Evolutionary conservation across 1,284 basidiomycete species (phyloP).

Genomic region (Rhodotorula sp.): DNA sequence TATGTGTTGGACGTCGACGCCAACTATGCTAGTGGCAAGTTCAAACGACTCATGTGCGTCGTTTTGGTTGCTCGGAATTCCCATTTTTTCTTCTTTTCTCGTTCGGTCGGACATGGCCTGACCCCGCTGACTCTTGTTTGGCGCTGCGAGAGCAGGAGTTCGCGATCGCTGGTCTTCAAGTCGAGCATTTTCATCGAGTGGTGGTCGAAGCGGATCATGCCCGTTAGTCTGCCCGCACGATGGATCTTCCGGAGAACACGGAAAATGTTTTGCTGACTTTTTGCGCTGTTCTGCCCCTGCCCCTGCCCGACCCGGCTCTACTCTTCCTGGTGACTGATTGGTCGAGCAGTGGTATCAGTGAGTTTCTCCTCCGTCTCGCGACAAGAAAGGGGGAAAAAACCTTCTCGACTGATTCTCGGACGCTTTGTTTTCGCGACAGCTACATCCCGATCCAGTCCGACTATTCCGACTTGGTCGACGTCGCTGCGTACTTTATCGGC

Average conservation of each 20-base stretch:
- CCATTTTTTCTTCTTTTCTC: conserved; percentile 55
- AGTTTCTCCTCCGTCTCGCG: conserved; percentile 11
- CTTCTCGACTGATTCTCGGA: not conserved
- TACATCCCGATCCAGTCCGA: conserved; percentile 51
- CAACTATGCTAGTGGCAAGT: conserved; percentile 41
- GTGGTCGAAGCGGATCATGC: conserved; percentile 35
- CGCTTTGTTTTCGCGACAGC: conserved; percentile 18
- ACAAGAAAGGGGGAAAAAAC: not conserved
- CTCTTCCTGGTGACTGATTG: not conserved
- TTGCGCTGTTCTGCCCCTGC: not conserved
- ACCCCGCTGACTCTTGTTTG: not conserved
- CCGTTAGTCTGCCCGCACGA: too few relatives aligned
- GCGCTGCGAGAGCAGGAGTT: conserved; percentile 54
- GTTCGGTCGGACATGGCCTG: not conserved
- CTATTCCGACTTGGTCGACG: conserved; percentile 55
- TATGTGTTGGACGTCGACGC: conserved; percentile 46
- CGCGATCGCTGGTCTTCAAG: conserved; percentile 64
- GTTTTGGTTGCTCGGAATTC: too few relatives aligned
- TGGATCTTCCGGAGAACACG: too few relatives aligned
- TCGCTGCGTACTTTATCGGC: conserved; percentile 61
- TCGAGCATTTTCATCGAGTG: conserved; percentile 64
- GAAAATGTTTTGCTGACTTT: not conserved
- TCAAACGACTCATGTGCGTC: conserved; percentile 38
- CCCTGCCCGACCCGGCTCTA: too few relatives aligned
- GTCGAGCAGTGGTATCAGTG: conserved; percentile 41